Conservation (phyloP, 169 alveolate species). For the Eimeria praecox region DNA sequence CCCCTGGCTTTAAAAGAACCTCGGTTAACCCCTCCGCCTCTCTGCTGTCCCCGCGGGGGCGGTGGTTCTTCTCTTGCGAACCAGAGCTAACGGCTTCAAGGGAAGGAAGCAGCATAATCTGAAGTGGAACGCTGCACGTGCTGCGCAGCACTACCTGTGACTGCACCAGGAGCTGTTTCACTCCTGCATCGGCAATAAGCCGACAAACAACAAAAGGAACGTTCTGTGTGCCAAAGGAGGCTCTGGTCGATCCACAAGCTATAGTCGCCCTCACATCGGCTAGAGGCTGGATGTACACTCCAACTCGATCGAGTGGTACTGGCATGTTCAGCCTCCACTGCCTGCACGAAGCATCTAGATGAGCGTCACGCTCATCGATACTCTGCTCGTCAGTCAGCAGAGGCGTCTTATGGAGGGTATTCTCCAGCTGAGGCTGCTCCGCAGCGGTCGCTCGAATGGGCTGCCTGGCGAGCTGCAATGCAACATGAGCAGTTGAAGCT, state of each 20-base stretch:
- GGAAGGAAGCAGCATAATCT: conserved; percentile 30
- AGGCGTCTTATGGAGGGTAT: not conserved
- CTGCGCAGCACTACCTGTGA: conserved; percentile 77
- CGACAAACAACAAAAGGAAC: conserved; percentile 75
- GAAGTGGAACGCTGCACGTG: conserved; percentile 73
- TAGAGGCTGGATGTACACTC: conserved; percentile 77
- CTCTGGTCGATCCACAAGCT: not conserved
- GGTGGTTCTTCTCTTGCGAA: conserved; percentile 1
- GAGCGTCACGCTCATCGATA: not conserved
- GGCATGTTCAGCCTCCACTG: conserved; percentile 63
- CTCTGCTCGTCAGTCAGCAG: not conserved
- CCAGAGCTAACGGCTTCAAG: conserved; percentile 3
- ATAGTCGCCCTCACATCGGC: not conserved
- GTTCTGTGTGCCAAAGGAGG: not conserved
- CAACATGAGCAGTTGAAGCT: conserved; percentile 58
- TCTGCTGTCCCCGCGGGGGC: not conserved
- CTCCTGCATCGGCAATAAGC: conserved; percentile 72
- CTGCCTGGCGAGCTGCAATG: conserved; percentile 49
- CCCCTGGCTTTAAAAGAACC: conserved; percentile 57
- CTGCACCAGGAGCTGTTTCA: conserved; percentile 67
- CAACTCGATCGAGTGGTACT: conserved; percentile 78
- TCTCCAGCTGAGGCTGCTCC: not conserved
- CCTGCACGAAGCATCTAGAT: not conserved
- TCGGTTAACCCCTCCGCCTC: not conserved
- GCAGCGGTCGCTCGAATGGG: not conserved